Evolutionary conservation across 179 eudicot genomes (phyloP).

Genomic region (Pouteria campechiana): DNA sequence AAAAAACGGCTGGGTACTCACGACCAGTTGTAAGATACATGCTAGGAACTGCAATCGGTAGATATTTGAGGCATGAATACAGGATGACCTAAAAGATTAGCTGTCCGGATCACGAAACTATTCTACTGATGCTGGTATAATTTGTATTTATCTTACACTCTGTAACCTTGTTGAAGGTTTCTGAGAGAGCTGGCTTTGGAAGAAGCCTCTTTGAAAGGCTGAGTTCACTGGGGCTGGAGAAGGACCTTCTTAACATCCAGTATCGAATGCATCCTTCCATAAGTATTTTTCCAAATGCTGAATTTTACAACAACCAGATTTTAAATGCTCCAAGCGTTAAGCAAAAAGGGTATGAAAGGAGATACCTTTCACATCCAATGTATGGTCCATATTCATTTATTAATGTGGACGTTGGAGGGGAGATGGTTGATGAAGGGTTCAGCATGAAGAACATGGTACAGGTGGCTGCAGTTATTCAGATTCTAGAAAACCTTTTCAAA

Average conservation of each 20-base stretch:
- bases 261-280: constrained; percentile 84
- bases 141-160: too few species aligned
- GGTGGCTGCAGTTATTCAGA: constrained; percentile 23
- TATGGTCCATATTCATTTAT: constrained; percentile 61
- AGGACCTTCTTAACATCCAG: constrained; percentile 49
- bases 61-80: too few species aligned
- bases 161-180: constrained; percentile 15
- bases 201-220: constrained; percentile 63
- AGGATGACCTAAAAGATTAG: too few species aligned
- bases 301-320: constrained; percentile 41
- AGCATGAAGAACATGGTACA: constrained; percentile 38
- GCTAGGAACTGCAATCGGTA: too few species aligned
- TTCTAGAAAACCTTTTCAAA: constrained; percentile 32
- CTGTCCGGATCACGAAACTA: too few species aligned
- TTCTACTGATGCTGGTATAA: too few species aligned
- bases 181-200: constrained; percentile 31
- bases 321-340: constrained; percentile 41
- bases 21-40: too few species aligned
- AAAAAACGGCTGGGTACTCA: too few species aligned
- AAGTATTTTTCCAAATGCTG: constrained; percentile 53
- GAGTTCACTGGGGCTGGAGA: constrained; percentile 27
- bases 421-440: constrained; percentile 20
- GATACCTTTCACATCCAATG: constrained; percentile 25
- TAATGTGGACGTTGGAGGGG: constrained; percentile 34
- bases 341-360: constrained; percentile 14